These are phyloP conservation scores for Fusarium stilboides DNA, from an alignment of 2,329 filamentous ascomycete species.

Conservation along the genomic window DNA sequence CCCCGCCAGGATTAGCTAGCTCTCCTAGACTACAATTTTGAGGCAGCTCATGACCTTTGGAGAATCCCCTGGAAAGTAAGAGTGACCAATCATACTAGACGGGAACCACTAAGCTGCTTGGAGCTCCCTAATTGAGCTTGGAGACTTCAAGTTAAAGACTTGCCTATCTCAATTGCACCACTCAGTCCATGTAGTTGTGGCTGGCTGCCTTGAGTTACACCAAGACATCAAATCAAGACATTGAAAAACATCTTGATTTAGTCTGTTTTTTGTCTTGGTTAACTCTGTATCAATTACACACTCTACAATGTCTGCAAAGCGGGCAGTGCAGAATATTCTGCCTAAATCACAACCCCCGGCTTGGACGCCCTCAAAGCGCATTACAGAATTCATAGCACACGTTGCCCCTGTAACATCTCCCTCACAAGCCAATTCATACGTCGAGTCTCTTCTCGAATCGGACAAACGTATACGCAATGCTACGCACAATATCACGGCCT, in stretches of 20 bases:
- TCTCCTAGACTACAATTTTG: slow-evolving; percentile 2
- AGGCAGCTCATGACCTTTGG: slow-evolving; percentile 22
- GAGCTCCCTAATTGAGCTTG: slow-evolving; percentile 19
- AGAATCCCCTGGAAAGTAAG: slow-evolving; percentile 20
- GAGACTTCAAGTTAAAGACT: slow-evolving; percentile 2
- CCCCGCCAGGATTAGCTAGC: slow-evolving; percentile 29
- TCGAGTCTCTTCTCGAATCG: slow-evolving; percentile 82
- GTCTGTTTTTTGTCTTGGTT: slow-evolving; percentile 5
- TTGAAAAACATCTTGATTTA: neutral
- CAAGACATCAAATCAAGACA: slow-evolving; percentile 13
- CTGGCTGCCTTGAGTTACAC: slow-evolving; percentile 5
- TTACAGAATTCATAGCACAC: slow-evolving; percentile 88
- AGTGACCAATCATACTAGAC: slow-evolving; percentile 19
- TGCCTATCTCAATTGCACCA: neutral
- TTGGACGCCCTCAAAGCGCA: slow-evolving; percentile 82
- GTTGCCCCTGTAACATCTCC: slow-evolving; percentile 79
- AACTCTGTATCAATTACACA: neutral
- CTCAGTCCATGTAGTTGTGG: slow-evolving; percentile 10
- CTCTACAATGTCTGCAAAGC: slow-evolving; percentile 34
- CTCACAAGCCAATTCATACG: slow-evolving; percentile 77
- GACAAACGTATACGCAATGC: slow-evolving; percentile 74
- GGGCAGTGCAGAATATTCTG: slow-evolving; percentile 32
- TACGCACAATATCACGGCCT: slow-evolving; percentile 42
- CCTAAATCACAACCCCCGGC: slow-evolving; percentile 34
- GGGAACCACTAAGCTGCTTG: slow-evolving; percentile 7